phyloP scores from a whole-genome alignment of 2,329 filamentous ascomycete species.

The Pyrenochaeta sp. region DNA sequence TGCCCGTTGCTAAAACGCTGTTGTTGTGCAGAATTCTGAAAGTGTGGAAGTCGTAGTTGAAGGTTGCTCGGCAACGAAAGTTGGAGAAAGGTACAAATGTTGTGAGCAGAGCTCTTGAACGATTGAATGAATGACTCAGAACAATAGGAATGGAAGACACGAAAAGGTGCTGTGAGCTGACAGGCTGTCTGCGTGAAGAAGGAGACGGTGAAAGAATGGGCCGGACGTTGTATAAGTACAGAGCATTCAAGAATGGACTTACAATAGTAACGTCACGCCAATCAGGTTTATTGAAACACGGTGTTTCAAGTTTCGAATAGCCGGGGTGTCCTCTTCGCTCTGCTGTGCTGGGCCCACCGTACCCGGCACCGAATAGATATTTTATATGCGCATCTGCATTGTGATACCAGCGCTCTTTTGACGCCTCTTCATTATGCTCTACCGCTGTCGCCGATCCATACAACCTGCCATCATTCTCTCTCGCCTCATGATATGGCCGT shows the following conservation, averaged over 20 bases:
- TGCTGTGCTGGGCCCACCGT: conserved; percentile 29
- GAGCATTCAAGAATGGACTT: conserved; percentile 32
- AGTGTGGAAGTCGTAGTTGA: conserved; percentile 17
- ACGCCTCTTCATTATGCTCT: conserved; percentile 28
- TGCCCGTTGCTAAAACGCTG: conserved; percentile 9
- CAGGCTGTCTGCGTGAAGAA: conserved; percentile 44
- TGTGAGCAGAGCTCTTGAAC: conserved; percentile 19
- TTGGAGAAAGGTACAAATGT: conserved; percentile 17
- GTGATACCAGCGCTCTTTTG: conserved; percentile 30
- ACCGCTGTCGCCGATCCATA: conserved; percentile 23
- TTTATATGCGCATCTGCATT: conserved; percentile 37
- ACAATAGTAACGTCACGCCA: conserved; percentile 41
- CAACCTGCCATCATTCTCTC: conserved; percentile 36
- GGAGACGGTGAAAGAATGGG: conserved; percentile 22
- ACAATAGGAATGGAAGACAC: conserved; percentile 39
- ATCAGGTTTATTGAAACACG: conserved; percentile 38
- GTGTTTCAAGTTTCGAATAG: conserved; percentile 49
- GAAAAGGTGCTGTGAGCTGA: conserved; percentile 40
- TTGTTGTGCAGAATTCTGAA: conserved; percentile 17
- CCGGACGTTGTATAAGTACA: conserved; percentile 44
- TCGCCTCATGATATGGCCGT: conserved; percentile 33
- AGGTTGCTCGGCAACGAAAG: conserved; percentile 33
- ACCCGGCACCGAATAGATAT: conserved; percentile 33
- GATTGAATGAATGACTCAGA: conserved; percentile 44
- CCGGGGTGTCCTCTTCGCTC: conserved; percentile 38